phyloP scores from a whole-genome alignment of 2,329 filamentous ascomycete genomes.

The Lachnellula cervina region DNA sequence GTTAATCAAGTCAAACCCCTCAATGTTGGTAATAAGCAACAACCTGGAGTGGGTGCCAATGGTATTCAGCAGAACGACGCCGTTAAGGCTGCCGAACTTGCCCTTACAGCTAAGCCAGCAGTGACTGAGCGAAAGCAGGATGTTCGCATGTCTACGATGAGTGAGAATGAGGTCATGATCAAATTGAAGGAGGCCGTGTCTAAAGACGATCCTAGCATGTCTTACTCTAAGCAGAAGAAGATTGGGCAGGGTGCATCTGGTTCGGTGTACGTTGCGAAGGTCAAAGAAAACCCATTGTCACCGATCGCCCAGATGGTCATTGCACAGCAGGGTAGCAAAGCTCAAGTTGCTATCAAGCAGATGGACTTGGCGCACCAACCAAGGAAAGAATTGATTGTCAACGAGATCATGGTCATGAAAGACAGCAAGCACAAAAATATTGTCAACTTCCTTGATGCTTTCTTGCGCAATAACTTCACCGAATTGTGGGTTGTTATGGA shows the following conservation, averaged over 20 bases:
- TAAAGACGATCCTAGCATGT: conserved; percentile 88
- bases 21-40: conserved; percentile 67
- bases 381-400: conserved; percentile 96
- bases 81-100: conserved; percentile 84
- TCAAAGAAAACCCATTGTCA: conserved; percentile 86
- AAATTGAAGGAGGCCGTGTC: conserved; percentile 92
- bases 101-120: conserved; percentile 76
- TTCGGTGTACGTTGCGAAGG: conserved; percentile 94
- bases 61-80: conserved; percentile 50
- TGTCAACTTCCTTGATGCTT: conserved; percentile 97
- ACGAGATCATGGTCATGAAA: conserved; percentile 99
- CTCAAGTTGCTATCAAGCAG: conserved; percentile 97
- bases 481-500: conserved; percentile 99
- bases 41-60: conserved; percentile 36
- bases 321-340: conserved; percentile 71
- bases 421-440: conserved; percentile 98
- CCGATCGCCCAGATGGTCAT: conserved; percentile 71
- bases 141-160: conserved; percentile 98
- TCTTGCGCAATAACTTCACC: conserved; percentile 87
- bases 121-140: conserved; percentile 76
- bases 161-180: conserved; percentile 94
- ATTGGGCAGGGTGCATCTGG: conserved; percentile 97
- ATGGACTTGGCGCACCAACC: conserved; percentile 98
- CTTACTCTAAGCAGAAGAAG: conserved; percentile 99
- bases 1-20: conserved; percentile 62